Base-by-base conservation (phyloP, 768 basidiomycete genomes). In the Boletus eberwhitei region DNA sequence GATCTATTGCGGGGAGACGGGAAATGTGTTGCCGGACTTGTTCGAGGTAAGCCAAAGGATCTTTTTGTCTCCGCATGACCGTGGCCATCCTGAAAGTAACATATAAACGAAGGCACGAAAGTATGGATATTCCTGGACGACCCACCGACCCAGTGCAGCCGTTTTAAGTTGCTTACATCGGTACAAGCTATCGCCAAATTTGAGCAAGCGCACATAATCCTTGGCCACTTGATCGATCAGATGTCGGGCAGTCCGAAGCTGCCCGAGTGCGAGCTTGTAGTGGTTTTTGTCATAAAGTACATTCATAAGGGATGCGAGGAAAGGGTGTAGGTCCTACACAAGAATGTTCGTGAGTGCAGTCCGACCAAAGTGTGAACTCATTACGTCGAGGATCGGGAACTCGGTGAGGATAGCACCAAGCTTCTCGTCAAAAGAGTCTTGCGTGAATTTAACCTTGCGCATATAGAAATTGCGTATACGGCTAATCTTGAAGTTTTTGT, bases 241-340 rank as follows among this genome's bases (percentile, higher is more conserved):
- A 82, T 99, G 97, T 37, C 89, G 81, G 2, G 91, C 91, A 1
- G 97, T 99, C 60, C 96, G 88, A 55, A 99, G 84, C 69, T 99
- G 97, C 55, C 97, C 96, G 41, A 99, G 78, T 4, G 97, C 97
- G 49, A 99, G 89, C 75, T 98, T 98, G 84, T 98, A 98, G 70
- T 99, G 96, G 69, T 98, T 98, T 77, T 98, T 98, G 81, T 99
- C 97, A 73, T 99, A 99, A 39, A 99, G 82, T 16, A 99, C 97
- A 73, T 99, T 99, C 82, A 99, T 86, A 17, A 99, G 79, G 2
- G 94, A 95, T 2, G 93, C 82, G 17, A 98, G 78, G 79, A 98
- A 99, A 2, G 97, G 97, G 71, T 99, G 97, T 11, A 99, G 79
- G 69, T 98, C 96, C 79, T 84, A 65, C 4, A 39, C 53, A 48